Percentiles rank a stretch among this genome's conserved stretches.
These are phyloP conservation scores for Saccharum officinarum DNA, from an alignment of 176 grass and related monocot genomes.

Conservation along the genomic window DNA sequence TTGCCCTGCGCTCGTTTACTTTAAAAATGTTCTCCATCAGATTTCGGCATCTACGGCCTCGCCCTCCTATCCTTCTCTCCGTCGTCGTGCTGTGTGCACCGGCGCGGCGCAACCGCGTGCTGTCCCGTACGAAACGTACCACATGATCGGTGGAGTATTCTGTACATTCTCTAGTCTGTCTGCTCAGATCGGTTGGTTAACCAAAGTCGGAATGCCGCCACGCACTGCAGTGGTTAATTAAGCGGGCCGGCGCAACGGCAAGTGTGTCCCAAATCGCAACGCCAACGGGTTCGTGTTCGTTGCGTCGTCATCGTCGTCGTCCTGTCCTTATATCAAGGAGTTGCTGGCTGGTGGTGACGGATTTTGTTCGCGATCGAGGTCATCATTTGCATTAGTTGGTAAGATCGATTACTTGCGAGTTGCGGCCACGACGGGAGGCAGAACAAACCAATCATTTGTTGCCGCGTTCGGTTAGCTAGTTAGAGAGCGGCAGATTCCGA, in stretches of 20 bases:
- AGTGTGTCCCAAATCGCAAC: background rate
- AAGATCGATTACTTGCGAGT: conserved; percentile 10
- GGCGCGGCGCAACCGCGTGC: background rate
- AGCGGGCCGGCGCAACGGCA: background rate
- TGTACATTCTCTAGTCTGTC: background rate
- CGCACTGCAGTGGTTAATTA: conserved; percentile 54
- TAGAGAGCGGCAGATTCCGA: conserved; percentile 27
- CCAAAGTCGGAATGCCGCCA: background rate
- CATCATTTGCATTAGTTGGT: conserved; percentile 37
- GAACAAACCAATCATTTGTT: conserved; percentile 16
- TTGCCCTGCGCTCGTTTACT: too few species aligned
- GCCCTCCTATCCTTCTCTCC: conserved; percentile 8
- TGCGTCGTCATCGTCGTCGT: background rate
- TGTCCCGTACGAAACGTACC: conserved; percentile 18
- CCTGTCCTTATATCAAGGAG: background rate
- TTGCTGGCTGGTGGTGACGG: background rate
- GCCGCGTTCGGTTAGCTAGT: background rate
- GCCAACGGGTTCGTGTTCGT: background rate
- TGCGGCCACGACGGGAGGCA: conserved; percentile 11
- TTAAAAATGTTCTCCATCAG: background rate
- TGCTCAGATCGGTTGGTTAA: background rate
- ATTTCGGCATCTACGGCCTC: conserved; percentile 39
- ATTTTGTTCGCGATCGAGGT: conserved; percentile 16
- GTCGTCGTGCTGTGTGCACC: background rate
- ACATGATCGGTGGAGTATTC: background rate